Evolutionary conservation across 192 early-diverging fungal genomes (phyloP).

Genomic region (Rhizoclosmatium sp.): DNA sequence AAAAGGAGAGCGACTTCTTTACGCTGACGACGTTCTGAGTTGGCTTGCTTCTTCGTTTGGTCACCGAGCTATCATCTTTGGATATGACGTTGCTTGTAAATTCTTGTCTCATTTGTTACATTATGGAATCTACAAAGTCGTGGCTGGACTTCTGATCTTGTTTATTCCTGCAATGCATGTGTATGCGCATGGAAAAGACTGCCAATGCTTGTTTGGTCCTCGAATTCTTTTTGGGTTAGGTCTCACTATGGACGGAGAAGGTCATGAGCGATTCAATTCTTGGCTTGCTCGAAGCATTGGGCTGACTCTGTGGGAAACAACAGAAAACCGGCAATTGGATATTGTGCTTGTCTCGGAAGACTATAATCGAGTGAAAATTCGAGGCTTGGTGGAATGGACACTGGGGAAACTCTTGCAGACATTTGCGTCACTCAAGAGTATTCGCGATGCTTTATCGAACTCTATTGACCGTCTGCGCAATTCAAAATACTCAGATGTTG

Average conservation of each 20-base stretch:
- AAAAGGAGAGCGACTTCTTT: not conserved
- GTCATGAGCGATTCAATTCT: constrained; percentile 3
- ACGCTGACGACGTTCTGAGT: not conserved
- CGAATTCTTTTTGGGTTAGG: constrained; percentile 6
- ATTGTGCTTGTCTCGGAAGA: constrained; percentile 4
- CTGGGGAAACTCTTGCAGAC: not conserved
- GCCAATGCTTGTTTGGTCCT: constrained; percentile 2
- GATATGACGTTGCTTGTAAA: constrained; percentile 14
- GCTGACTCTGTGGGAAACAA: not conserved
- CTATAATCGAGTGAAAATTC: constrained; percentile 2
- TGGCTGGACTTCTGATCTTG: not conserved
- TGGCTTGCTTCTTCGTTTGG: not conserved
- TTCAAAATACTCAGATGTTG: not conserved
- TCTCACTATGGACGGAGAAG: too few species aligned
- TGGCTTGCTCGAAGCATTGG: constrained; percentile 8
- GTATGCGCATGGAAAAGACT: constrained; percentile 20
- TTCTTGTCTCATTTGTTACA: not conserved
- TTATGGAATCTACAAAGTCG: not conserved
- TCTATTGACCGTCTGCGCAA: too few species aligned
- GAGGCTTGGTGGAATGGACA: not conserved
- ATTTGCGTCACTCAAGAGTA: not conserved
- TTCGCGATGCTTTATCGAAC: not conserved
- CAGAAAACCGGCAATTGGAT: not conserved
- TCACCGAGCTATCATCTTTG: not conserved
- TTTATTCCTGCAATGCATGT: constrained; percentile 10